A percentile compares a stretch with the other conserved stretches of the same genome.
Conservation (phyloP, 192 early-diverging fungal species). For the Dissophora globulifera region DNA sequence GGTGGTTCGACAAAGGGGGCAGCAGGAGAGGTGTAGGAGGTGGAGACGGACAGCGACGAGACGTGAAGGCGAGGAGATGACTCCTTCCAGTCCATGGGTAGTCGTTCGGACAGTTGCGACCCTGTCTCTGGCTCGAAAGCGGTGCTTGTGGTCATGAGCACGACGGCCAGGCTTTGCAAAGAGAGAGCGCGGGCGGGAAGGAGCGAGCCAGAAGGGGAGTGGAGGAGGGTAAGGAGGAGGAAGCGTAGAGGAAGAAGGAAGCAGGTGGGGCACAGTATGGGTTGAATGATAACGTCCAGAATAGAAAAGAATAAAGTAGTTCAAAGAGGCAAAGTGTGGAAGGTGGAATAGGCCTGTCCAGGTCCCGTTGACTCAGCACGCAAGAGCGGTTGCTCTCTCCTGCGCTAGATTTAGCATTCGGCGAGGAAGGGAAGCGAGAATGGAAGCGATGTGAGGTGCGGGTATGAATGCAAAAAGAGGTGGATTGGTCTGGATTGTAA, state of each 20-base stretch:
- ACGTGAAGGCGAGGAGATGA: conserved; percentile 8
- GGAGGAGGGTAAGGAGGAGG: background rate
- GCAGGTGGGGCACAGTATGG: background rate
- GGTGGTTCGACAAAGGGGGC: background rate
- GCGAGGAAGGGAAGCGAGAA: conserved; percentile 1
- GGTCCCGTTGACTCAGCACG: background rate
- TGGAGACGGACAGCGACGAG: background rate
- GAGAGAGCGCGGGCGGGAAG: background rate
- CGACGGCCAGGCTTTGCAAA: background rate
- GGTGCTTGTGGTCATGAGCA: conserved; percentile 33
- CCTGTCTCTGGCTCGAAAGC: conserved; percentile 19
- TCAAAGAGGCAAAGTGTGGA: background rate
- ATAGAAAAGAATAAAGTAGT: background rate
- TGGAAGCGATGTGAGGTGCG: background rate
- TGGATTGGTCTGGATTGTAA: conserved; percentile 34
- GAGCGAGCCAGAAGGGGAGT: background rate
- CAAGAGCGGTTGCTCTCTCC: too few species aligned
- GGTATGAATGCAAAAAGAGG: background rate
- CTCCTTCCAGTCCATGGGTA: conserved; percentile 10
- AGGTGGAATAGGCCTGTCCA: conserved; percentile 1
- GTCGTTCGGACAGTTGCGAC: background rate
- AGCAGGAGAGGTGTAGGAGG: background rate
- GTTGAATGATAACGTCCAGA: background rate
- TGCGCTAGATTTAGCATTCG: background rate
- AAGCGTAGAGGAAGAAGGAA: background rate